Conservation (phyloP, 371 early-diverging fungal genomes). For the Mortierella sp. region DNA sequence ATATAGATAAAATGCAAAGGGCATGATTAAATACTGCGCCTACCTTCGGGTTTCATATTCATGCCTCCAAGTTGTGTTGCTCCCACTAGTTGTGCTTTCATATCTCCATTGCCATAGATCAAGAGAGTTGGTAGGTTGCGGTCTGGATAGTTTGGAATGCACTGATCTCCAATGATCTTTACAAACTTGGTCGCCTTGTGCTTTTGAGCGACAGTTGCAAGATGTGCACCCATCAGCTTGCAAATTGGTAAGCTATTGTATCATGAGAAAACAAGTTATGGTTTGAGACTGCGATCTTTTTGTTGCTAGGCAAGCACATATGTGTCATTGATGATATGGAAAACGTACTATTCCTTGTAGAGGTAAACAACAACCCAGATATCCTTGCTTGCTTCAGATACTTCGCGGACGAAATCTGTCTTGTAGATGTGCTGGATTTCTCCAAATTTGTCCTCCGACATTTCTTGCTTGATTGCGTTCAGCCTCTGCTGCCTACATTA, state of each 20-base stretch:
- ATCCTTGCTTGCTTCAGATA: constrained; percentile 90
- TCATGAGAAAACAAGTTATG: not conserved
- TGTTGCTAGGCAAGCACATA: not conserved
- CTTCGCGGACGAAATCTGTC: constrained; percentile 91
- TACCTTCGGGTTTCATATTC: constrained; percentile 79
- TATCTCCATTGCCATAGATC: constrained; percentile 89
- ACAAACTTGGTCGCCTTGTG: constrained; percentile 93
- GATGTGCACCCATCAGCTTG: constrained; percentile 82
- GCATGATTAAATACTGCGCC: not conserved
- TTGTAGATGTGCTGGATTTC: constrained; percentile 88
- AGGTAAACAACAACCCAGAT: constrained; percentile 83
- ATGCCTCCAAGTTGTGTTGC: constrained; percentile 85
- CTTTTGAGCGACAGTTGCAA: constrained; percentile 82
- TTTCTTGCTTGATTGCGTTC: constrained; percentile 63
- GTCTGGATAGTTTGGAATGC: constrained; percentile 96
- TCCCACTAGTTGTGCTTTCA: constrained; percentile 87
- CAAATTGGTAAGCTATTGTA: constrained; percentile 80
- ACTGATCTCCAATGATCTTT: constrained; percentile 91
- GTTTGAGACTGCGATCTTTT: not conserved
- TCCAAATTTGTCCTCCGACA: constrained; percentile 73
- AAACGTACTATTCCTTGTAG: constrained; percentile 77
- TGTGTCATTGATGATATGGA: not conserved
- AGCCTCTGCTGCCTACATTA: constrained; percentile 71
- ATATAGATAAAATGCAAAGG: not conserved
- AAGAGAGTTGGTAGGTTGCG: constrained; percentile 92